Percentiles rank a stretch among this genome's conserved stretches.
These are phyloP conservation scores for Collybiopsis luxurians DNA, from an alignment of 768 basidiomycete species.

Conservation along the genomic window DNA sequence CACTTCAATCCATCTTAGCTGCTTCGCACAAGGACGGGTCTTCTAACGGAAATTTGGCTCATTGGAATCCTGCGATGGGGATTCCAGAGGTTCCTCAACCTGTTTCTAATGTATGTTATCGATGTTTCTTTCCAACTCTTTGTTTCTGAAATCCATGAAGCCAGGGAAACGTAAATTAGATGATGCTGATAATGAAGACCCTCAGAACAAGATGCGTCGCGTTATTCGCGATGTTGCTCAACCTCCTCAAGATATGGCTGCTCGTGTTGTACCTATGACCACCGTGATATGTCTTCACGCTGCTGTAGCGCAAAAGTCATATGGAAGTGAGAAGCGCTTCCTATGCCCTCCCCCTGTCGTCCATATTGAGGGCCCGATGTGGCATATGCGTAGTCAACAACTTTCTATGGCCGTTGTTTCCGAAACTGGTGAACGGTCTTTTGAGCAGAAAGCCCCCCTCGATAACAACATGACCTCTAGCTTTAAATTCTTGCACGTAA, in stretches of 20 bases:
- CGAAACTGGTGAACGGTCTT: slow-evolving; percentile 78
- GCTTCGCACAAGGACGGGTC: slow-evolving; percentile 29
- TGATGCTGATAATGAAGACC: slow-evolving; percentile 57
- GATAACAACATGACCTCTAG: slow-evolving; percentile 84
- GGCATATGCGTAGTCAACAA: slow-evolving; percentile 79
- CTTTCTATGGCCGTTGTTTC: slow-evolving; percentile 85
- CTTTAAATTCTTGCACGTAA: slow-evolving; percentile 91
- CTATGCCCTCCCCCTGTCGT: slow-evolving; percentile 93
- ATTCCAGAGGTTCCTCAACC: slow-evolving; percentile 22
- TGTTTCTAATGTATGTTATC: slow-evolving; percentile 27
- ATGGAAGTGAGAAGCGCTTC: slow-evolving; percentile 93
- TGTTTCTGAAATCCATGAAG: slow-evolving; percentile 5
- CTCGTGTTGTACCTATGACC: slow-evolving; percentile 83
- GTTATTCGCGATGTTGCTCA: slow-evolving; percentile 77
- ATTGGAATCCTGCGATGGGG: slow-evolving; percentile 32
- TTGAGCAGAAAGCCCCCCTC: slow-evolving; percentile 80
- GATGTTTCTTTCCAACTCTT: slow-evolving; percentile 26
- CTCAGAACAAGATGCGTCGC: slow-evolving; percentile 78
- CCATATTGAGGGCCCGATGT: slow-evolving; percentile 85
- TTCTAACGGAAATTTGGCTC: slow-evolving; percentile 27
- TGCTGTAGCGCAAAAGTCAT: slow-evolving; percentile 94
- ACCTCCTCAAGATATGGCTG: slow-evolving; percentile 55
- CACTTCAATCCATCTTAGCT: slow-evolving; percentile 36
- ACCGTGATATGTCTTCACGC: slow-evolving; percentile 89
- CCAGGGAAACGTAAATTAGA: slow-evolving; percentile 76